A percentile compares a stretch with the other conserved stretches of the same genome.
These are phyloP conservation scores for Cyathus striatus DNA, from an alignment of 768 basidiomycete genomes.

Conservation along the genomic window DNA sequence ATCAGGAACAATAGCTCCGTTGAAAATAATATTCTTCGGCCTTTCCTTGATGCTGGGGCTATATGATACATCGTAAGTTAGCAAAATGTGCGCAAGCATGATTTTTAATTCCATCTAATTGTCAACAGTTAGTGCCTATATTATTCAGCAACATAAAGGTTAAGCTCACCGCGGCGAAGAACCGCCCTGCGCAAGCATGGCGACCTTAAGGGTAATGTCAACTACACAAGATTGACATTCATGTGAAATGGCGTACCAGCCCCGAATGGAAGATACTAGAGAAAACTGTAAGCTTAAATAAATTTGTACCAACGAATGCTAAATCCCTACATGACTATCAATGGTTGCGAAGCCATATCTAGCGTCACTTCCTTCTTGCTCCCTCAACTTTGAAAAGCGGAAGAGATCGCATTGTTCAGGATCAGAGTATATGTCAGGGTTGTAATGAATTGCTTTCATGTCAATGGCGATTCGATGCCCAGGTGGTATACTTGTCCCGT, in stretches of 20 bases:
- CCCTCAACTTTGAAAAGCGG: slow-evolving; percentile 29
- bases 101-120: slow-evolving; percentile 29
- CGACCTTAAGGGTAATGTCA: slow-evolving; percentile 14
- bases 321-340: slow-evolving; percentile 25
- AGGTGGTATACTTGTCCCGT: slow-evolving; percentile 25
- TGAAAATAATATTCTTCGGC: slow-evolving; percentile 24
- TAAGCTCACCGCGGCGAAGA: slow-evolving; percentile 28
- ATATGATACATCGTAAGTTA: slow-evolving; percentile 25
- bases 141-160: background rate
- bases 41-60: slow-evolving; percentile 17
- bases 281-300: slow-evolving; percentile 2
- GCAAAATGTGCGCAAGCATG: slow-evolving; percentile 28
- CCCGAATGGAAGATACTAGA: slow-evolving; percentile 33
- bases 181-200: slow-evolving; percentile 30
- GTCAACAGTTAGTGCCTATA: background rate
- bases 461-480: slow-evolving; percentile 26
- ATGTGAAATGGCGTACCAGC: slow-evolving; percentile 17
- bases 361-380: slow-evolving; percentile 17
- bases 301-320: slow-evolving; percentile 1
- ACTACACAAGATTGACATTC: background rate
- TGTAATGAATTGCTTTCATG: slow-evolving; percentile 27
- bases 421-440: slow-evolving; percentile 27
- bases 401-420: slow-evolving; percentile 28
- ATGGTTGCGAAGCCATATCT: slow-evolving; percentile 29
- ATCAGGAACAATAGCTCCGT: slow-evolving; percentile 27